These are phyloP conservation scores for Borealophlyctis nickersoniae DNA, from an alignment of 192 early-diverging fungal species.

Conservation along the genomic window DNA sequence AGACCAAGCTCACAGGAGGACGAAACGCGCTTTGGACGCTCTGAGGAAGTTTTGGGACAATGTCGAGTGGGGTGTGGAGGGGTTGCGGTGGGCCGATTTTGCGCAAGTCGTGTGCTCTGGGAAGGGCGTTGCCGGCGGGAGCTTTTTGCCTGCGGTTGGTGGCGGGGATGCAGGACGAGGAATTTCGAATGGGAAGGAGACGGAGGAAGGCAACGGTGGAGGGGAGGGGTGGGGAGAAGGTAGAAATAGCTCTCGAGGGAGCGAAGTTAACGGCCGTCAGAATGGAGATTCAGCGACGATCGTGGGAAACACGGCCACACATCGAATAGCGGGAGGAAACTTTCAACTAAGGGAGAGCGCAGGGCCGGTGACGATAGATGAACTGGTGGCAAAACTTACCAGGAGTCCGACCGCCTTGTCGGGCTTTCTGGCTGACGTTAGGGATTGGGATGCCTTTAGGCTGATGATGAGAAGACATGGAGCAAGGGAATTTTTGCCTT, in stretches of 20 bases:
- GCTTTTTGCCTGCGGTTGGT: not conserved
- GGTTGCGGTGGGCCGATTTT: not conserved
- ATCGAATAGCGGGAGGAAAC: no score
- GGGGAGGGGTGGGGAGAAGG: no score
- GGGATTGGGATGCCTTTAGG: constrained; percentile 36
- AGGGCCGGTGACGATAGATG: not conserved
- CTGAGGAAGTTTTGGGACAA: constrained; percentile 27
- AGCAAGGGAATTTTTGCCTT: no score
- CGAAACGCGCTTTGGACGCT: constrained; percentile 5
- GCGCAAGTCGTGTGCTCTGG: not conserved
- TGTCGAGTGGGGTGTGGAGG: not conserved
- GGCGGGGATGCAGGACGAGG: not conserved
- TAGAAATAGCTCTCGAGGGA: no score
- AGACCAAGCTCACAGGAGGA: not conserved
- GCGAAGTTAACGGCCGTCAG: no score
- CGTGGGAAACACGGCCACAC: no score
- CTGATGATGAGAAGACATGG: constrained; percentile 22
- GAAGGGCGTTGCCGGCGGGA: not conserved
- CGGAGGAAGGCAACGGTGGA: no score
- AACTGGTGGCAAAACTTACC: constrained; percentile 16
- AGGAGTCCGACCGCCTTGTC: constrained; percentile 16
- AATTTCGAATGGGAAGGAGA: not conserved
- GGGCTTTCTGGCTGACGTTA: constrained; percentile 28
- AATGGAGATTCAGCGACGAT: no score
- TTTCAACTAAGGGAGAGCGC: no score